A percentile compares a stretch with the other conserved stretches of the same genome.
Evolutionary conservation across 2,329 filamentous ascomycete species (phyloP).

Genomic region (Epichloe glyceriae): DNA sequence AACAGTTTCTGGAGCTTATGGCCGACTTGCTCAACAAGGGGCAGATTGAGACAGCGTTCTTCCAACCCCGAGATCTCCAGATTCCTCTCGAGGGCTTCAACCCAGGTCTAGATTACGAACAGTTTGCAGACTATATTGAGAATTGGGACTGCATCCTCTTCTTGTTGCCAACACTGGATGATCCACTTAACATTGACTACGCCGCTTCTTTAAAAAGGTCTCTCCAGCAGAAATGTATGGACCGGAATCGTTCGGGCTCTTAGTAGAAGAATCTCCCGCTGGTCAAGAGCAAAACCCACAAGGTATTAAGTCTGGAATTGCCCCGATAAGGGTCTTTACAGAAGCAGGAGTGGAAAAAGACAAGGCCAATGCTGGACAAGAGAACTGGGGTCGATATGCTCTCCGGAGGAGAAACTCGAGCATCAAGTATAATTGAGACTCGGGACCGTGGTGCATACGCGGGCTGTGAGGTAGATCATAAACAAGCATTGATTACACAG

Average conservation of each 20-base stretch:
- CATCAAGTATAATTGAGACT: not conserved
- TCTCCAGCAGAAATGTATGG: not conserved
- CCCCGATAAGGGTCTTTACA: too few relatives aligned
- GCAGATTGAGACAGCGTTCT: not conserved
- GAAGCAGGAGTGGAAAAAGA: not conserved
- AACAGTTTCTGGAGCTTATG: not conserved
- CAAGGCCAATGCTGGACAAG: not conserved
- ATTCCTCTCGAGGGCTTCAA: not conserved
- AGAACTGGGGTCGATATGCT: not conserved
- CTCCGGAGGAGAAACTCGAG: not conserved
- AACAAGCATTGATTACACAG: too few relatives aligned
- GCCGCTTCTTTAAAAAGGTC: not conserved
- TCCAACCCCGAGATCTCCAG: not conserved
- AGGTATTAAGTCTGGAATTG: not conserved
- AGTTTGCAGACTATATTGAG: constrained; percentile 3
- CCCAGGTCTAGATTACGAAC: not conserved
- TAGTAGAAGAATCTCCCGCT: not conserved
- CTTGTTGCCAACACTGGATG: not conserved
- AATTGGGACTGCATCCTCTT: constrained; percentile 1
- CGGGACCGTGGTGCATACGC: too few relatives aligned
- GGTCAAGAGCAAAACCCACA: not conserved
- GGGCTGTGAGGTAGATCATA: too few relatives aligned
- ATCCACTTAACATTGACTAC: not conserved
- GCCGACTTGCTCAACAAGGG: not conserved
- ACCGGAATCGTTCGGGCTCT: not conserved